Evolutionary conservation across 2,329 filamentous ascomycete species (phyloP).

Genomic region (Phialophora expanda): DNA sequence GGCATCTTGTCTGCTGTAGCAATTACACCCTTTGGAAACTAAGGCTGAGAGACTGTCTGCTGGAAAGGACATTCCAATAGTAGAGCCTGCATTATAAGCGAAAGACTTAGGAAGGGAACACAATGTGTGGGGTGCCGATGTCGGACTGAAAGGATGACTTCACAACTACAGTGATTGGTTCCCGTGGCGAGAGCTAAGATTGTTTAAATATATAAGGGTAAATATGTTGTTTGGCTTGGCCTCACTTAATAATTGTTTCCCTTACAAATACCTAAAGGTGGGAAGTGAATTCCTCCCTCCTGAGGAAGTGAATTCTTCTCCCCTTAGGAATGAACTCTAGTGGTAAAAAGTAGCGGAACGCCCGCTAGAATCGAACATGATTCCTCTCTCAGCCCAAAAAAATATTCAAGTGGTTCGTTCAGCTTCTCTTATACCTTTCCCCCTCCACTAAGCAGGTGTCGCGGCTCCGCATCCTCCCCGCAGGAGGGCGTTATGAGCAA

Average conservation of each 20-base stretch:
- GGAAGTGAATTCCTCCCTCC: too few relatives aligned
- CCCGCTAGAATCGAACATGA: background rate
- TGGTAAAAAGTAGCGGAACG: background rate
- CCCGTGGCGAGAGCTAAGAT: background rate
- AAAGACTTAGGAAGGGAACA: conserved; percentile 8
- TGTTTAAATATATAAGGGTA: too few relatives aligned
- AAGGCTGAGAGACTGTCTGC: background rate
- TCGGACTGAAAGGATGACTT: conserved; percentile 33
- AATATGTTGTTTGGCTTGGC: too few relatives aligned
- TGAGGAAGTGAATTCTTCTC: too few relatives aligned
- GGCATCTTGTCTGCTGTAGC: conserved; percentile 67
- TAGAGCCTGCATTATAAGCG: conserved; percentile 27
- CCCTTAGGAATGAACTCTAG: too few relatives aligned
- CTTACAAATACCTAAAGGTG: too few relatives aligned
- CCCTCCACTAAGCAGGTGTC: conserved; percentile 1
- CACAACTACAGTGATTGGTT: conserved; percentile 26
- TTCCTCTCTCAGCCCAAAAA: background rate
- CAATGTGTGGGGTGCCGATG: conserved; percentile 23
- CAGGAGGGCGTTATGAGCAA: conserved; percentile 5
- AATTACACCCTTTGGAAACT: background rate
- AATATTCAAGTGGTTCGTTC: background rate
- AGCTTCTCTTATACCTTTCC: background rate
- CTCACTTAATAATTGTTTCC: too few relatives aligned
- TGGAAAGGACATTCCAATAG: conserved; percentile 19
- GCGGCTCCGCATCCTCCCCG: background rate